Conservation (phyloP, 805 yeast genomes). For the Pichia occidentalis region DNA sequence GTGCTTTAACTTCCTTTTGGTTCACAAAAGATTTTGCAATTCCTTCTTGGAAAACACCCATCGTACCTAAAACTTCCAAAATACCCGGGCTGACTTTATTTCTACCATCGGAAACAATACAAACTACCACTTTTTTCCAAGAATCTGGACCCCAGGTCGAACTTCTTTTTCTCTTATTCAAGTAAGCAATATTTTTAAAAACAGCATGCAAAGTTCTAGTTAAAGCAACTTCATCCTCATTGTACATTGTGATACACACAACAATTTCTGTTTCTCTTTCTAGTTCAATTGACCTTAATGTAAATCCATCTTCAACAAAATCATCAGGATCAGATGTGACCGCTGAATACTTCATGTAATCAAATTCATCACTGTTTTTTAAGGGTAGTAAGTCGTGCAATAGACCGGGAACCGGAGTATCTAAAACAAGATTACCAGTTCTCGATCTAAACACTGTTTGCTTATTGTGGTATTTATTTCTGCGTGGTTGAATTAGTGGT, state of each 20-base stretch:
- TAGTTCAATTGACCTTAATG: slow-evolving; percentile 76
- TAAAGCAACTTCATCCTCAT: slow-evolving; percentile 84
- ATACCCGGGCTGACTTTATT: slow-evolving; percentile 80
- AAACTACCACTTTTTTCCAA: slow-evolving; percentile 94
- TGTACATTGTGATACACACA: slow-evolving; percentile 94
- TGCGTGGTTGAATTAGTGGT: slow-evolving; percentile 31
- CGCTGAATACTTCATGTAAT: slow-evolving; percentile 95
- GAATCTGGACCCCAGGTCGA: slow-evolving; percentile 93
- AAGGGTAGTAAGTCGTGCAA: slow-evolving; percentile 77
- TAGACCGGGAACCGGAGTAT: slow-evolving; percentile 91
- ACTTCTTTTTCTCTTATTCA: slow-evolving; percentile 74
- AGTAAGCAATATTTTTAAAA: slow-evolving; percentile 84
- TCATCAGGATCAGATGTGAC: slow-evolving; percentile 91
- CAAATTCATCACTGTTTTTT: slow-evolving; percentile 86
- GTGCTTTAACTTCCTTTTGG: slow-evolving; percentile 86
- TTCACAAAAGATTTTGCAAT: slow-evolving; percentile 93
- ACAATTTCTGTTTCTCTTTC: slow-evolving; percentile 90
- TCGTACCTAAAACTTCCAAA: slow-evolving; percentile 80
- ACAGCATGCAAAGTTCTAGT: slow-evolving; percentile 94
- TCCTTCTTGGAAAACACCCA: slow-evolving; percentile 96
- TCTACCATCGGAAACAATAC: slow-evolving; percentile 92
- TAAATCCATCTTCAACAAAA: slow-evolving; percentile 72
- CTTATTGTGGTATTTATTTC: slow-evolving; percentile 30
- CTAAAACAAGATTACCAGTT: slow-evolving; percentile 78
- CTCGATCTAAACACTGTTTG: slow-evolving; percentile 67